phyloP scores from a whole-genome alignment of 2,329 filamentous ascomycete species.

The Cladophialophora immunda region DNA sequence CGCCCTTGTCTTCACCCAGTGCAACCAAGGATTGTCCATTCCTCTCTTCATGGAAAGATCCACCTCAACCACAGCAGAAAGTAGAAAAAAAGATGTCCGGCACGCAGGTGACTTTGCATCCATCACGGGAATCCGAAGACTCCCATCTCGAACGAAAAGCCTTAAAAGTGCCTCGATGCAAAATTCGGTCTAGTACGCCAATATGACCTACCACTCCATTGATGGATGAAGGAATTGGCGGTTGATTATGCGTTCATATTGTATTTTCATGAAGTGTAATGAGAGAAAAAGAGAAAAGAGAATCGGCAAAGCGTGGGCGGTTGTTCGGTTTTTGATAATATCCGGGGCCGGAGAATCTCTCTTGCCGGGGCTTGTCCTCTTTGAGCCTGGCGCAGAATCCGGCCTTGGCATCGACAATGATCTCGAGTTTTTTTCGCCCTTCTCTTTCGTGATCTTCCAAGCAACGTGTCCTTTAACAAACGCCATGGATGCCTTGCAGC shows the following conservation, averaged over 20 bases:
- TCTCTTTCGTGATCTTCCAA: neutral
- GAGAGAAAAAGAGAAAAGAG: constrained; percentile 26
- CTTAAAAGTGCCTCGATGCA: constrained; percentile 37
- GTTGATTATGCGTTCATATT: constrained; percentile 42
- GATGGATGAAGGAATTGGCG: constrained; percentile 34
- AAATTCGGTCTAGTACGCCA: constrained; percentile 40
- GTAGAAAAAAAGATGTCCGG: constrained; percentile 33
- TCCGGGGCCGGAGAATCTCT: neutral
- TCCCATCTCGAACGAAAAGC: constrained; percentile 33
- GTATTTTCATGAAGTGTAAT: constrained; percentile 40
- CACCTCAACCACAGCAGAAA: neutral
- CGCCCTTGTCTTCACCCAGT: neutral
- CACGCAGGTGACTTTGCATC: constrained; percentile 42
- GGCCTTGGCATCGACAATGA: neutral
- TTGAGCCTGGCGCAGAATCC: neutral
- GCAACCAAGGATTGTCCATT: neutral
- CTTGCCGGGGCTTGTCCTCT: constrained; percentile 2
- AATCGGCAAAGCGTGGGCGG: neutral
- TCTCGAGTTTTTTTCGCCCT: neutral
- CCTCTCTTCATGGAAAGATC: neutral
- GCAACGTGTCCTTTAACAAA: neutral
- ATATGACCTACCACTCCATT: constrained; percentile 42
- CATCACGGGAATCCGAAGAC: constrained; percentile 27
- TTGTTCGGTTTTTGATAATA: constrained; percentile 18
- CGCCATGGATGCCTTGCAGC: neutral